Percentiles rank a stretch among this genome's conserved stretches.
Evolutionary conservation across 495 filamentous ascomycete genomes (phyloP).

Genomic region (Astrothelium subdiscretum): DNA sequence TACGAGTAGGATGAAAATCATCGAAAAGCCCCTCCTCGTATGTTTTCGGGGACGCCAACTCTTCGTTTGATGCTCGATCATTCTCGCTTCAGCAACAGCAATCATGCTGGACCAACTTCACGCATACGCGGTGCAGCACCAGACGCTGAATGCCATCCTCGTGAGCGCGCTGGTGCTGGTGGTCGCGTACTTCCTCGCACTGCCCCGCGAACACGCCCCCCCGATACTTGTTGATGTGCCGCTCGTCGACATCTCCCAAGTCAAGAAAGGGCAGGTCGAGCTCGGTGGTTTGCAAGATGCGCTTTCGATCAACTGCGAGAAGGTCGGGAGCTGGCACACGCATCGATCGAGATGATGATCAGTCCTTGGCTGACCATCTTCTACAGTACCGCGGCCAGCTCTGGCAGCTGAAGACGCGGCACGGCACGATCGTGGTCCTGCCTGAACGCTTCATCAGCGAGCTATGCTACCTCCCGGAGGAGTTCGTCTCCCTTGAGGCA

Average conservation of each 20-base stretch:
- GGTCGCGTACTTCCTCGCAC: slow-evolving; percentile 1
- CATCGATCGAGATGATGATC: slow-evolving; percentile 1
- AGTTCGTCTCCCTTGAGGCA: slow-evolving; percentile 1
- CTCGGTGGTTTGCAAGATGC: slow-evolving; percentile 1
- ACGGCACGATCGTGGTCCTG: slow-evolving; percentile 1
- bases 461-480: slow-evolving; percentile 1
- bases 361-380: background rate
- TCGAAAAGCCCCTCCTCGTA: slow-evolving; percentile 1
- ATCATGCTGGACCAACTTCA: slow-evolving; percentile 1
- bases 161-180: slow-evolving; percentile 1
- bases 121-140: background rate
- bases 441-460: slow-evolving; percentile 1
- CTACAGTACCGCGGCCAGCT: slow-evolving; percentile 1
- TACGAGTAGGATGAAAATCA: background rate
- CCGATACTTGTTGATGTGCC: background rate
- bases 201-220: background rate
- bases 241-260: slow-evolving; percentile 1
- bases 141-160: background rate
- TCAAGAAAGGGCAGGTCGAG: slow-evolving; percentile 1
- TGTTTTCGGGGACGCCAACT: background rate
- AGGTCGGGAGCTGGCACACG: background rate
- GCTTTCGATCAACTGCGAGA: background rate
- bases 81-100: background rate
- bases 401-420: slow-evolving; percentile 1
- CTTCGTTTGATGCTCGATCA: background rate